Evolutionary conservation across 2,329 filamentous ascomycete species (phyloP), one percentile per base, ranked within the genome.

Genomic region (Ophiostoma ips): DNA sequence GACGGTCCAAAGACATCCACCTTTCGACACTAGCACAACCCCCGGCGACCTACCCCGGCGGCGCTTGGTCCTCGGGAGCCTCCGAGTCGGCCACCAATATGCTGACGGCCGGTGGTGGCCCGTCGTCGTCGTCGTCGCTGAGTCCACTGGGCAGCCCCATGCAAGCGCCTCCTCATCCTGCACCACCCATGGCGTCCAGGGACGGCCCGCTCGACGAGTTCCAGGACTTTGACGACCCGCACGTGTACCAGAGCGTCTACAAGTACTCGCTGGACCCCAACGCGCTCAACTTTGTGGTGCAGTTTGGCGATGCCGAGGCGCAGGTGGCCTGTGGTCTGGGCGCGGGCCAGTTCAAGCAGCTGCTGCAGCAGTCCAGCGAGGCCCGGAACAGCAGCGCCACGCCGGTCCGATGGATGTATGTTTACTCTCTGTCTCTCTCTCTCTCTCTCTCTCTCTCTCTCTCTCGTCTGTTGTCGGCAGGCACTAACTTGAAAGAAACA

Each of bases 361-460:
- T 77, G 2, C 59, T 71, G 31, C 15, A 16, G 1, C 15, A 35
- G n/a, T 30, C 66, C 15, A n/a, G 21, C 11, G 2, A 36, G 15
- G 28, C 33, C n/a, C n/a, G 12, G 12, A 46, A 64, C 71, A 28
- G 13, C 37, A 36, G 8, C n/a, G 12, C 60, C 1, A 58, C 58
- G 36, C 64, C 64, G 3, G 79, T 83, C 4, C 71, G 83, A 62
- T 88, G 84, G 84, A 85, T 87, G 56, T 43, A 30, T 8, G 40
- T 30, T 16, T 3, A 3, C 24, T 9, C 13, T 43, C n/a, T n/a
- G n/a, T n/a, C n/a, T n/a, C n/a, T n/a, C n/a, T n/a, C n/a, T n/a
- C n/a, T n/a, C n/a, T n/a, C n/a, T n/a, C n/a, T n/a, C n/a, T n/a
- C n/a, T n/a, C n/a, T n/a, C n/a, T n/a, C n/a, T n/a, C n/a, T n/a